Base-by-base conservation (phyloP, 2,329 filamentous ascomycete species). In the Colletotrichum lentis region DNA sequence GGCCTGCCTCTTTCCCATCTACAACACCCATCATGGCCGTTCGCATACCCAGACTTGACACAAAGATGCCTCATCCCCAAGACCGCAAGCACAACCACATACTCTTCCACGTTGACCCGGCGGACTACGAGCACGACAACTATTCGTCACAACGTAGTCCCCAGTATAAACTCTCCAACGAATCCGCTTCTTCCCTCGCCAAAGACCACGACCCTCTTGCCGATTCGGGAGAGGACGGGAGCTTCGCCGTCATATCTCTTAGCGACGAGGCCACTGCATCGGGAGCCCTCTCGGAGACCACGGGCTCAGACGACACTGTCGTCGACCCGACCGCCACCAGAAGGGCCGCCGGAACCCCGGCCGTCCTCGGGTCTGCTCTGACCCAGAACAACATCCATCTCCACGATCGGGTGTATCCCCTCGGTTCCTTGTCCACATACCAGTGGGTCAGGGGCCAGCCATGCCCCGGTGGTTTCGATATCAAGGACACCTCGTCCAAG, bases 401-500 rank as follows among this genome's bases (percentile, higher is more conserved):
- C 24, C 66, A 61, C 44, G 41, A 69, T 22, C 11, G 49, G 31
- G 20, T 50, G 12, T 50, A 24, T n/a, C 66, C 62, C 3, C 43
- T 61, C 18, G 55, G 62, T 12, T 46, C 22, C 43, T 18, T 50
- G 37, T 46, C 37, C 50, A 66, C 44, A 1, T 66, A 66, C 52
- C 62, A 61, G 12, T 69, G 66, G 66, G 20, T 69, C 10, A 53
- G 53, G 47, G 62, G 62, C 18, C 62, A 63, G 2, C 24, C 35
- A 12, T 69, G 55, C 37, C 62, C 55, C 16, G 66, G 66, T 8
- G 62, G 64, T 10, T 46, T 66, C 22, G 62, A 66, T 37, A 24
- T 56, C 55, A 69, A 61, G 43, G 62, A 69, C 24, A 57, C 41
- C 14, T 65, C 66, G 16, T 66, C 66, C 37, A 60, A 43, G n/a